Evolutionary conservation across 164 flowering plant species (phyloP), one percentile per base, ranked within the genome.

Genomic region (Aristolochia fimbriata): DNA sequence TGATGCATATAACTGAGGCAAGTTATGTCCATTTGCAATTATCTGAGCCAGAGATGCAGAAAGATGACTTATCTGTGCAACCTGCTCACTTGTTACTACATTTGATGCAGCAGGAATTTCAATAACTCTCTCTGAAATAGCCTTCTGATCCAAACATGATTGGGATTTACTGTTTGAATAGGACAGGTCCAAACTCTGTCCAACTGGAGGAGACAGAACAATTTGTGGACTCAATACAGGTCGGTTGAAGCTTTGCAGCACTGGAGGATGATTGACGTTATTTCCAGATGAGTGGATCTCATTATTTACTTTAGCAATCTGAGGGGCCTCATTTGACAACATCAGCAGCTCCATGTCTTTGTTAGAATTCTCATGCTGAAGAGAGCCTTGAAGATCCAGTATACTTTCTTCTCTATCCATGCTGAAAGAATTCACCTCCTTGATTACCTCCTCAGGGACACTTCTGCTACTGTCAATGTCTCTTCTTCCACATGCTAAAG

Each of bases 41-140:
- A 77, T 66, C 71, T 80, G 86, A n/a, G 79, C 84, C 52, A 78
- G 59, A 49, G 88, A 79, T 15, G 75, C 81, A 51, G 83, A 71
- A 62, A 81, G 60, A 64, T 77, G 73, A 27, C 77, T 61, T 48
- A 81, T 17, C 51, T 78, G 80, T 24, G 71, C 70, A 57, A 74
- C 73, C 60, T 76, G 77, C 56, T 78, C 81, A 47, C 57, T 62
- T 47, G 68, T 69, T 22, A 71, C 79, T n/a, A 41, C 10, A 61
- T 61, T 76, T 25, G 62, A 74, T 57, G 63, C 37, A 7, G 68
- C 73, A 63, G 80, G 62, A 57, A 59, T 56, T 21, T 52, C 56
- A 22, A 23, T 4, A n/a, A 63, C 22, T 17, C 62, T 71, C 14
- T 46, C 70, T 47, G 61, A 73, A 21, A 54, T 52, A 58, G 55